Percentiles rank a stretch among this genome's conserved stretches.
phyloP scores from a whole-genome alignment of 768 basidiomycete species.

The Myochromella boudieri region DNA sequence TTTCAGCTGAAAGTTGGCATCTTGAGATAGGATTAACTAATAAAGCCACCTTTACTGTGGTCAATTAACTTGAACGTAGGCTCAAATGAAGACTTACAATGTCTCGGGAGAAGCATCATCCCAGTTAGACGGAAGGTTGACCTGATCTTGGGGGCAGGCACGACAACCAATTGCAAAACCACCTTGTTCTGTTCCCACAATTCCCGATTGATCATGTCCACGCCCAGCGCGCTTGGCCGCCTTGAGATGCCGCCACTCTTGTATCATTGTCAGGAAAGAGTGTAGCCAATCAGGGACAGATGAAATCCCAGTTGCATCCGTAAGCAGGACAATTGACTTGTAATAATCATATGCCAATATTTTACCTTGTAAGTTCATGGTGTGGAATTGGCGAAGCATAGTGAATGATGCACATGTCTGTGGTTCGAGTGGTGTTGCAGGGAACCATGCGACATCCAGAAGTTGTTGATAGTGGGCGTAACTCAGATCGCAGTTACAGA shows the following conservation, averaged over 20 bases:
- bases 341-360: slow-evolving; percentile 21
- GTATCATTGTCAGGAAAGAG: slow-evolving; percentile 6
- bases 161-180: slow-evolving; percentile 9
- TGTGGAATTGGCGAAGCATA: slow-evolving; percentile 20
- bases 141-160: slow-evolving; percentile 16
- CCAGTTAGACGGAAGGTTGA: slow-evolving; percentile 4
- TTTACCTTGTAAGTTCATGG: too few relatives aligned
- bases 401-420: slow-evolving; percentile 18
- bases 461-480: neutral
- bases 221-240: slow-evolving; percentile 14
- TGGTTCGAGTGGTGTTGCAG: too few relatives aligned
- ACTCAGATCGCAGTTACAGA: neutral
- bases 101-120: neutral
- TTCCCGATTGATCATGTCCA: slow-evolving; percentile 6
- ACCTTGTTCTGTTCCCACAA: slow-evolving; percentile 7
- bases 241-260: slow-evolving; percentile 17
- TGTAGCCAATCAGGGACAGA: slow-evolving; percentile 8
- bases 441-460: too few relatives aligned
- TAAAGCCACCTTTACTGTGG: slow-evolving; percentile 17
- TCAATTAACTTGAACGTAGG: neutral
- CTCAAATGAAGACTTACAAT: neutral
- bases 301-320: neutral
- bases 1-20: slow-evolving; percentile 20
- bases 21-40: slow-evolving; percentile 14
- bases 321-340: neutral